phyloP scores from a whole-genome alignment of 2,329 filamentous ascomycete genomes.

The Calycina herbarum region DNA sequence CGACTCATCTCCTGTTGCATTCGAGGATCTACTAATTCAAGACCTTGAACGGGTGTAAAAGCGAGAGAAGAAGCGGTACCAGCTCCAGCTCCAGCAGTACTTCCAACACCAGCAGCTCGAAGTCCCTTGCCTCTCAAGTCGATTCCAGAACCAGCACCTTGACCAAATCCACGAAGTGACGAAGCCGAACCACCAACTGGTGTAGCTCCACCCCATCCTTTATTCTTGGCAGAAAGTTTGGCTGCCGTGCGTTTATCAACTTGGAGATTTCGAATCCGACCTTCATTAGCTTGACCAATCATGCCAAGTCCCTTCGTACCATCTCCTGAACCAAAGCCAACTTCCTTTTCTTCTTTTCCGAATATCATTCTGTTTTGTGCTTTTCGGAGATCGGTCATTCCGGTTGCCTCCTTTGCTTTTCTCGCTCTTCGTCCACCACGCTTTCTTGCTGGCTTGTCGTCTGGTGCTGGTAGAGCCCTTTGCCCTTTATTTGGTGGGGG shows the following conservation, averaged over 20 bases:
- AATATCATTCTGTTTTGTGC: slow-evolving; percentile 96
- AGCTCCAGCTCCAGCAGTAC: slow-evolving; percentile 57
- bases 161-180: slow-evolving; percentile 76
- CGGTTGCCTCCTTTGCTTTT: slow-evolving; percentile 94
- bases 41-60: slow-evolving; percentile 90
- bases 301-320: slow-evolving; percentile 87
- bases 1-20: slow-evolving; percentile 81
- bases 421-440: slow-evolving; percentile 85
- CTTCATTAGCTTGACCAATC: slow-evolving; percentile 86
- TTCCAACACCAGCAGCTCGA: slow-evolving; percentile 76
- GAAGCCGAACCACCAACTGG: slow-evolving; percentile 69
- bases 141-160: slow-evolving; percentile 59
- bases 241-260: slow-evolving; percentile 92
- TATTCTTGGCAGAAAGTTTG: slow-evolving; percentile 91
- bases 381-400: slow-evolving; percentile 95
- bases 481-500: slow-evolving; percentile 86
- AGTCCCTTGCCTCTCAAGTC: slow-evolving; percentile 73
- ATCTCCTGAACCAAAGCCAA: slow-evolving; percentile 85
- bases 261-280: slow-evolving; percentile 83
- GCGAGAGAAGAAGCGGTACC: slow-evolving; percentile 86
- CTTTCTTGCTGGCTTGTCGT: slow-evolving; percentile 93
- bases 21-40: slow-evolving; percentile 95
- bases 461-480: slow-evolving; percentile 84
- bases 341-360: slow-evolving; percentile 91
- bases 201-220: slow-evolving; percentile 82